Conservation (phyloP, 192 early-diverging fungal genomes). For the Thamnidium elegans region DNA sequence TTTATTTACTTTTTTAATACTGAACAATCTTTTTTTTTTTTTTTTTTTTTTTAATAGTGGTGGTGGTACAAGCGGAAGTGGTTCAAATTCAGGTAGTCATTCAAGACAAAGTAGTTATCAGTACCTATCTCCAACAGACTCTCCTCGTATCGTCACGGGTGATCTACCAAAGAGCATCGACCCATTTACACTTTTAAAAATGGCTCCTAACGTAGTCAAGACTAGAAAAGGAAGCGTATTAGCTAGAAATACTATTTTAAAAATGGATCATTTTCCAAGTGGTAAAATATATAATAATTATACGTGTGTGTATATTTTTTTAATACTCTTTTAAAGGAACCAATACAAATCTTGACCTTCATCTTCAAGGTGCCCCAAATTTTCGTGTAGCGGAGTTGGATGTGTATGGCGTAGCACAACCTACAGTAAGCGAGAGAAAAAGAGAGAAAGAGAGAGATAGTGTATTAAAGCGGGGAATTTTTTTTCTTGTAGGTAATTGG, state of each 20-base stretch:
- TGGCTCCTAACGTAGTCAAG: slow-evolving; percentile 36
- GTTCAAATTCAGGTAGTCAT: background rate
- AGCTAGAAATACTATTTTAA: slow-evolving; percentile 53
- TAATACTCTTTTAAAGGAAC: slow-evolving; percentile 15
- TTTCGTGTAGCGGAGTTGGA: slow-evolving; percentile 57
- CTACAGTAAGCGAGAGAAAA: slow-evolving; percentile 37
- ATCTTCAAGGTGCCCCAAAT: slow-evolving; percentile 64
- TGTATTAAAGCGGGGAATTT: background rate
- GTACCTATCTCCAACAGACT: background rate
- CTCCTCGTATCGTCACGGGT: too few species aligned
- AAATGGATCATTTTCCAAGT: slow-evolving; percentile 54
- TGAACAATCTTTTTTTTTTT: background rate
- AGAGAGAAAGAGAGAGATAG: background rate
- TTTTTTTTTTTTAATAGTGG: background rate
- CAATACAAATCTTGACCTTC: slow-evolving; percentile 47
- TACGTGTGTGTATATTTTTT: background rate
- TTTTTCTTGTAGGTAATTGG: slow-evolving; percentile 37
- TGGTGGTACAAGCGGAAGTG: too few species aligned
- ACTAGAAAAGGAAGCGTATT: slow-evolving; percentile 54
- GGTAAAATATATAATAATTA: slow-evolving; percentile 24
- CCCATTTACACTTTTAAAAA: slow-evolving; percentile 5
- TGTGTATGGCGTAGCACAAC: slow-evolving; percentile 63
- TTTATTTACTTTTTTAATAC: background rate
- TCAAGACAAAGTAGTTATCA: background rate
- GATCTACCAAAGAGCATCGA: background rate